Percentiles rank a stretch among this genome's conserved stretches.
Evolutionary conservation across 352 stramenopile species (phyloP).

Genomic region (Phytophthora sp.): DNA sequence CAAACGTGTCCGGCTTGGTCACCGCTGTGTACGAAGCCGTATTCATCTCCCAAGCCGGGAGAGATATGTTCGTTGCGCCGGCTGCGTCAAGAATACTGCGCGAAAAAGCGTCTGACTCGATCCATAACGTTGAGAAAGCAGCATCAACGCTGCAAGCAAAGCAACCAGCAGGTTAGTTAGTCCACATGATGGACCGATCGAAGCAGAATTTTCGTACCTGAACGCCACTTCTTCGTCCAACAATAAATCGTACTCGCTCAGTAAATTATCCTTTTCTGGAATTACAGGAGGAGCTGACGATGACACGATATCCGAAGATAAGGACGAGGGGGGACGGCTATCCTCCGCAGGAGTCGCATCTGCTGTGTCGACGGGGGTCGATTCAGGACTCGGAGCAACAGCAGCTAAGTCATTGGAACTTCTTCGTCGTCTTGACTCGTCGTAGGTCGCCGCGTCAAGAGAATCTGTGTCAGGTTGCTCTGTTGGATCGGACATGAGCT

Average conservation of each 20-base stretch:
- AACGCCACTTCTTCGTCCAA: constrained; percentile 71
- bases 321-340: constrained; percentile 4
- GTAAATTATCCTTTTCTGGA: constrained; percentile 51
- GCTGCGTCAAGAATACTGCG: constrained; percentile 47
- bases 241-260: constrained; percentile 78
- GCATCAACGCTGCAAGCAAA: constrained; percentile 60
- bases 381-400: constrained; percentile 30
- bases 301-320: constrained; percentile 15
- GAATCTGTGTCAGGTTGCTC: constrained; percentile 2
- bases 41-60: constrained; percentile 58
- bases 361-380: background rate
- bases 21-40: constrained; percentile 61
- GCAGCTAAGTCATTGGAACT: constrained; percentile 34
- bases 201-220: constrained; percentile 52
- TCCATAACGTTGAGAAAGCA: constrained; percentile 65
- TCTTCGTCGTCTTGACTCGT: constrained; percentile 23
- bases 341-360: constrained; percentile 14
- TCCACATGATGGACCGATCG: background rate
- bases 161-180: background rate
- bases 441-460: background rate
- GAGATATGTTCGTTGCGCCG: constrained; percentile 65
- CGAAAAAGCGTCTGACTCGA: constrained; percentile 63
- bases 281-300: constrained; percentile 27
- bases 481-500: constrained; percentile 46
- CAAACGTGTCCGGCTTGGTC: constrained; percentile 62